A percentile compares a stretch with the other conserved stretches of the same genome.
These are phyloP conservation scores for Aquilaria agallochum DNA, from an alignment of 441 rosid species.

Conservation along the genomic window DNA sequence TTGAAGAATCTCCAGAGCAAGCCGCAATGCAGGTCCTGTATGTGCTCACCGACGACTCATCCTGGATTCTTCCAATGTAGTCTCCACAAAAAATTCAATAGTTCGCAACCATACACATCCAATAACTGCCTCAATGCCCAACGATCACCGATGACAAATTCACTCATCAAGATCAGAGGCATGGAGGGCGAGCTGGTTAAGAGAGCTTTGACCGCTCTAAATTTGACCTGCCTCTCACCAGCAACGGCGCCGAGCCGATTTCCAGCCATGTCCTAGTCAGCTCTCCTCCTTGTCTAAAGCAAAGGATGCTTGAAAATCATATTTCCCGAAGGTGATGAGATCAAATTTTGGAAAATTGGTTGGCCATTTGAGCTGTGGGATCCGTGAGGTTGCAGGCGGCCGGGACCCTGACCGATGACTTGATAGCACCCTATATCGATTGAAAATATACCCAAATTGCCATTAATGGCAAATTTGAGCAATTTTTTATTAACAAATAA, in stretches of 20 bases:
- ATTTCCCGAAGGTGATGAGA: no score
- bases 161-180: conserved; percentile 42
- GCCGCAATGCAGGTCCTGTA: conserved; percentile 19
- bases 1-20: conserved; percentile 8
- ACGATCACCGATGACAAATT: conserved; percentile 44
- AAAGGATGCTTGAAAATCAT: no score
- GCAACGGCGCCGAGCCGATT: conserved; percentile 29
- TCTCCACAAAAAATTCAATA: conserved; percentile 22
- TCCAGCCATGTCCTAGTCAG: conserved; percentile 39
- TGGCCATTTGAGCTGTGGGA: background rate
- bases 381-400: no score
- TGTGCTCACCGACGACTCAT: conserved; percentile 42
- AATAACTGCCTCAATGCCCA: background rate
- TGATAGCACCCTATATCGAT: no score
- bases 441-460: no score
- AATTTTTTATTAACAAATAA: no score
- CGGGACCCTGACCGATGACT: no score
- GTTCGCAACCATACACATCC: background rate
- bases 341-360: no score
- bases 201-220: conserved; percentile 29
- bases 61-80: conserved; percentile 49
- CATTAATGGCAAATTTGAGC: no score
- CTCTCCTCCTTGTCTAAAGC: conserved; percentile 31
- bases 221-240: conserved; percentile 48
- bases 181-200: conserved; percentile 23